Base-by-base conservation (phyloP, 2,329 filamentous ascomycete genomes). In the Endothia cerciana region DNA sequence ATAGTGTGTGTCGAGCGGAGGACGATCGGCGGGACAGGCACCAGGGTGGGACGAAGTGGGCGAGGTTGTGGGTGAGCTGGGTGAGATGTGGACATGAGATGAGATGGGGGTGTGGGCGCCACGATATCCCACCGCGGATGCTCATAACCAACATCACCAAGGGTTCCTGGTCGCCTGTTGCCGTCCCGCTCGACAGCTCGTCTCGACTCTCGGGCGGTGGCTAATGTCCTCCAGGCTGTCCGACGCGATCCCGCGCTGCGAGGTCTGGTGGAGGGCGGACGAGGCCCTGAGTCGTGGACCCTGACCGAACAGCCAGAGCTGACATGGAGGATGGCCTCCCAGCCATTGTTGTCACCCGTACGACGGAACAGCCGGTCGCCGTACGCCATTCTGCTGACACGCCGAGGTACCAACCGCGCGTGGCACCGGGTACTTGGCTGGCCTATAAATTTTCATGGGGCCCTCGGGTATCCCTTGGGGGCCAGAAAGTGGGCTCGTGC, bases 21-120 rank as follows among this genome's bases (percentile, higher is more conserved):
- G 36, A 10, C 15, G 6, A 38, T 38, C n/a, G 4, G 59, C 25
- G 5, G 7, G 28, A 25, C 59, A 49, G 45, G 59, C 30, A 49
- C 30, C 45, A 40, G 60, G 60, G 47, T 61, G 43, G 45, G n/a
- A 53, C 28, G 33, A 61, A 40, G 60, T 62, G 57, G 38, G 57
- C 28, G 28, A 55, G 51, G 10, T 25, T 55, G 51, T 36, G 51
- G 28, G 51, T 36, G 51, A 55, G 51, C 28, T 55, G 57, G 57
- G 57, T 45, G 57, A 59, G 57, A 43, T 59, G 57, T 43, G 57
- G 57, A 45, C 40, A 41, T 43, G 38, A 59, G 57, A 43, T 59
- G 57, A 59, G 40, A 59, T 59, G 57, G 57, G 17, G 17, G 38
- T 25, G 22, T 59, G 57, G 40, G 36, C 38, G 33, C 55, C 55